Evolutionary conservation across 176 grass and related monocot genomes (phyloP).

Genomic region (Chrysopogon serrulatus): DNA sequence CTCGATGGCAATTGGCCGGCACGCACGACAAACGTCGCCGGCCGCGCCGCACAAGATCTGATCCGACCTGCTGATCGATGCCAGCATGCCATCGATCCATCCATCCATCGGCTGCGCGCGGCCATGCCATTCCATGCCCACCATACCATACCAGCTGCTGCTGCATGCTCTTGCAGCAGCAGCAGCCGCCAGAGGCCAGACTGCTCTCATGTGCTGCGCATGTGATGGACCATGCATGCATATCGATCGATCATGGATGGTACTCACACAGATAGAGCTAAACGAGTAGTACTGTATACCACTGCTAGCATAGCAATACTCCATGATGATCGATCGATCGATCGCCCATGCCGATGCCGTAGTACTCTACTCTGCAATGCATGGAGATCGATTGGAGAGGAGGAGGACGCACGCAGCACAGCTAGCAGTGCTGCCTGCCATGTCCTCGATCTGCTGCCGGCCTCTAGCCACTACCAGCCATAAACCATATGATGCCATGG

Average conservation of each 20-base stretch:
- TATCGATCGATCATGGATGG: background rate
- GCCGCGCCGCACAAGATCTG: background rate
- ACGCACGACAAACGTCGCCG: background rate
- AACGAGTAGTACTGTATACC: no score
- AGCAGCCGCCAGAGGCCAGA: background rate
- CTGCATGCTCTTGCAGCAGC: background rate
- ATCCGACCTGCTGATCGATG: background rate
- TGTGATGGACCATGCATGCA: constrained; percentile 1
- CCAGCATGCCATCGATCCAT: no score
- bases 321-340: no score
- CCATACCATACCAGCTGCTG: background rate
- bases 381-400: background rate
- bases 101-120: background rate
- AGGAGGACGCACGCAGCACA: background rate
- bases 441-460: background rate
- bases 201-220: constrained; percentile 30
- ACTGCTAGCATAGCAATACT: background rate
- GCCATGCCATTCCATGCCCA: background rate
- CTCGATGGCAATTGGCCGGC: no score
- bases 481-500: background rate
- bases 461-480: background rate
- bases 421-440: background rate
- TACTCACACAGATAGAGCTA: constrained; percentile 16
- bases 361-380: background rate
- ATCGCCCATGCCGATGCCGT: background rate